Evolutionary conservation across 306 rosid genomes (phyloP).

Genomic region (Elaeagnus macrophylla): DNA sequence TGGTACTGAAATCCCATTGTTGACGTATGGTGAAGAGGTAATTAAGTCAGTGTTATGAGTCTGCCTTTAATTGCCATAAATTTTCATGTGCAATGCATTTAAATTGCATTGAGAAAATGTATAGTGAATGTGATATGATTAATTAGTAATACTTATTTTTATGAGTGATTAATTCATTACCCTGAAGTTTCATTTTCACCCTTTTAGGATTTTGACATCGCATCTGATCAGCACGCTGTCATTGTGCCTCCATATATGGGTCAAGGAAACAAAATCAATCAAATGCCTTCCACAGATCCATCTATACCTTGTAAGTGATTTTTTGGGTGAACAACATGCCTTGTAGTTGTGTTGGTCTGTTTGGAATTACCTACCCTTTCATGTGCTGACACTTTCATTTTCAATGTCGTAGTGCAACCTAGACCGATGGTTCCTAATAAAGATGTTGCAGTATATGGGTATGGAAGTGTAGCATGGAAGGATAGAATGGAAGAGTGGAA

Average conservation of each 20-base stretch:
- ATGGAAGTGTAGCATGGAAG: slow-evolving; percentile 96
- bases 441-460: slow-evolving; percentile 90
- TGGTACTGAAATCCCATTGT: slow-evolving; percentile 70
- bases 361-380: slow-evolving; percentile 5
- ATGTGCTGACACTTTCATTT: slow-evolving; percentile 13
- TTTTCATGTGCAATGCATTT: neutral
- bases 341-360: neutral
- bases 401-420: slow-evolving; percentile 54
- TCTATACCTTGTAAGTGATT: slow-evolving; percentile 52
- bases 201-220: slow-evolving; percentile 68
- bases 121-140: slow-evolving; percentile 1
- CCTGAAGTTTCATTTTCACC: slow-evolving; percentile 5
- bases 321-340: slow-evolving; percentile 5
- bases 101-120: neutral
- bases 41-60: slow-evolving; percentile 1
- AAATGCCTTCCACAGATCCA: slow-evolving; percentile 58
- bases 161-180: neutral
- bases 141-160: neutral
- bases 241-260: slow-evolving; percentile 69
- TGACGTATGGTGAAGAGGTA: slow-evolving; percentile 96
- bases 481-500: slow-evolving; percentile 98
- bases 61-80: neutral
- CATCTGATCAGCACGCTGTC: slow-evolving; percentile 76
- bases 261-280: slow-evolving; percentile 63
- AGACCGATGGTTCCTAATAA: slow-evolving; percentile 95